phyloP scores from a whole-genome alignment of 139 green algal species.

The Volvox reticuliferus region DNA sequence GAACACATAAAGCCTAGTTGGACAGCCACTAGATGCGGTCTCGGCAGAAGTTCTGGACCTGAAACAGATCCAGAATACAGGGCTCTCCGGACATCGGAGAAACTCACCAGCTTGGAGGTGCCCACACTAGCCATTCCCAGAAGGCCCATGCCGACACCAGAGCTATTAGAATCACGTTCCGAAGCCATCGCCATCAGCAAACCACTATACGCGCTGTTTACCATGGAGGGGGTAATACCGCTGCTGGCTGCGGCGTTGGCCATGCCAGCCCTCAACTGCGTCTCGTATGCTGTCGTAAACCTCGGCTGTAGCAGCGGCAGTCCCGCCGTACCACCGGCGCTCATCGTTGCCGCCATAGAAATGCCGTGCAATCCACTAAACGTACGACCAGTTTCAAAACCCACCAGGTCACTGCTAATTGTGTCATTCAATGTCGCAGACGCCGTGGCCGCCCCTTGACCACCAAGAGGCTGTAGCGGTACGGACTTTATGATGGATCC shows the following conservation, averaged over 20 bases:
- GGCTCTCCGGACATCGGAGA: too few relatives aligned
- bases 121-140: not conserved
- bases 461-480: not conserved
- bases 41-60: too few relatives aligned
- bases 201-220: not conserved
- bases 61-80: too few relatives aligned
- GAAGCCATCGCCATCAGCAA: not conserved
- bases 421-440: not conserved
- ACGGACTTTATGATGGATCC: not conserved
- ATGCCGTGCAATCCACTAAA: too few relatives aligned
- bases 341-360: too few relatives aligned
- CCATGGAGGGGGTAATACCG: not conserved
- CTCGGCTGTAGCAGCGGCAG: not conserved
- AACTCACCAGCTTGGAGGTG: slow-evolving; percentile 24
- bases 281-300: not conserved
- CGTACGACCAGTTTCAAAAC: not conserved
- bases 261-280: not conserved
- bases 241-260: not conserved
- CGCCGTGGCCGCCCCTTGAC: not conserved
- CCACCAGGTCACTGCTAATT: not conserved
- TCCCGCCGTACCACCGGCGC: too few relatives aligned
- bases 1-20: too few relatives aligned
- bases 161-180: not conserved
- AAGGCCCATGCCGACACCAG: not conserved
- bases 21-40: too few relatives aligned